Evolutionary conservation across 139 green algal genomes (phyloP).

Genomic region (Edaphochlamys debaryana): DNA sequence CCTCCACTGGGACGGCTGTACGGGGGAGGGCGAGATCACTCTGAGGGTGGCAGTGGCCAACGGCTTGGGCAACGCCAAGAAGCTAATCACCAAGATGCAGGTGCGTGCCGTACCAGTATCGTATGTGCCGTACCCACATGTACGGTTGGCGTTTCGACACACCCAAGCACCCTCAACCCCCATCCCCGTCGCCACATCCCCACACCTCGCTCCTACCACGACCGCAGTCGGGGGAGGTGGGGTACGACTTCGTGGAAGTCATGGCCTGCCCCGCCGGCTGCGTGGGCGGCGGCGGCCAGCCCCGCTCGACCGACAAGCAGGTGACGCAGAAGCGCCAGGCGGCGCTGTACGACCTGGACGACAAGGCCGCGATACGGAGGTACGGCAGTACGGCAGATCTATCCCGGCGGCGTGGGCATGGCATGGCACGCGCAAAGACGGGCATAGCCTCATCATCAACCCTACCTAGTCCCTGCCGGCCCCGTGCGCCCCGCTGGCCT

Average conservation of each 20-base stretch:
- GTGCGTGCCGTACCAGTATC: too few relatives aligned
- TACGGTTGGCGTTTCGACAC: too few relatives aligned
- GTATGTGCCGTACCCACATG: too few relatives aligned
- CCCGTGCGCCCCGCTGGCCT: too few relatives aligned
- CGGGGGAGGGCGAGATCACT: conserved; percentile 23
- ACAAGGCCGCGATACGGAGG: background rate
- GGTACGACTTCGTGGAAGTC: conserved; percentile 76
- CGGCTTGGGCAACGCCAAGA: conserved; percentile 81
- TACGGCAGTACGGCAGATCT: background rate
- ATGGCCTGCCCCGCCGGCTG: conserved; percentile 70
- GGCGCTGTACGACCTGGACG: conserved; percentile 60
- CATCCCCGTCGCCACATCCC: too few relatives aligned
- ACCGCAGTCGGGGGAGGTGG: conserved; percentile 27
- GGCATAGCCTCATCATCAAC: too few relatives aligned
- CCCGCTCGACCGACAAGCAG: conserved; percentile 63
- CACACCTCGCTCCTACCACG: too few relatives aligned
- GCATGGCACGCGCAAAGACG: too few relatives aligned
- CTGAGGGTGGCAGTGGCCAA: conserved; percentile 68
- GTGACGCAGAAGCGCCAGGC: conserved; percentile 66
- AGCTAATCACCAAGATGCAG: conserved; percentile 65
- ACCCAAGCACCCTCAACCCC: too few relatives aligned
- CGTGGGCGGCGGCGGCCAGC: conserved; percentile 78
- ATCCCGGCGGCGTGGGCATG: too few relatives aligned
- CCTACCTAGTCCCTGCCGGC: too few relatives aligned
- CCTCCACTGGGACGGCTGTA: too few relatives aligned